phyloP scores from a whole-genome alignment of 257 asterid genomes.

The Solanum peruvianum region DNA sequence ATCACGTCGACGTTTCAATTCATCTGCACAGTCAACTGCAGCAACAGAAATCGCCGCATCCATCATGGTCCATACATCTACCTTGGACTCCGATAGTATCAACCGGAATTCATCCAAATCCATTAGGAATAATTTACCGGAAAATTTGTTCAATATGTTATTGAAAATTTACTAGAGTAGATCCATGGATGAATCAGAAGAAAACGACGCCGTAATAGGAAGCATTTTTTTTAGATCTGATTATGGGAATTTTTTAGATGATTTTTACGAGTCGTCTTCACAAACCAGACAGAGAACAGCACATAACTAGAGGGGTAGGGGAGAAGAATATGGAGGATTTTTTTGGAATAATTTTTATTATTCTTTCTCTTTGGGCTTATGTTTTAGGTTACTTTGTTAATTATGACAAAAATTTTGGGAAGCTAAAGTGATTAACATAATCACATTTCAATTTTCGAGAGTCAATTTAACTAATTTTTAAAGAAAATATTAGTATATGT shows the following conservation, averaged over 20 bases:
- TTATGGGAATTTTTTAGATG: neutral
- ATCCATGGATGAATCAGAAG: constrained; percentile 11
- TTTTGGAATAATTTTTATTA: neutral
- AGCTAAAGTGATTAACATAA: neutral
- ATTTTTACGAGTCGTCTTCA: neutral
- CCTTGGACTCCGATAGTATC: constrained; percentile 55
- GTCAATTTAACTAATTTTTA: neutral
- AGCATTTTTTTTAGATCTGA: neutral
- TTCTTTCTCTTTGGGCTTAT: neutral
- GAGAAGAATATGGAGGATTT: neutral
- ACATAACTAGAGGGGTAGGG: neutral
- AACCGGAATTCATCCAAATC: constrained; percentile 61
- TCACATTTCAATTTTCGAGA: too few relatives aligned
- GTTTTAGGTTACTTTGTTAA: neutral
- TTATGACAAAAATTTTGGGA: neutral
- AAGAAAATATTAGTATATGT: neutral
- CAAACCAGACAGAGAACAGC: neutral
- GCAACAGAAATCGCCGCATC: constrained; percentile 82
- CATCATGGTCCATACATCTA: constrained; percentile 68
- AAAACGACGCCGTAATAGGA: constrained; percentile 14
- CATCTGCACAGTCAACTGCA: constrained; percentile 47
- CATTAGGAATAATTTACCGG: constrained; percentile 20
- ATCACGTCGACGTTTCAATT: constrained; percentile 66
- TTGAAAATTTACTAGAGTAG: constrained; percentile 12
- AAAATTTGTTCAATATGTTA: neutral